Base-by-base conservation (phyloP, 116 monocot genomes). In the Dioscorea cayenensis region DNA sequence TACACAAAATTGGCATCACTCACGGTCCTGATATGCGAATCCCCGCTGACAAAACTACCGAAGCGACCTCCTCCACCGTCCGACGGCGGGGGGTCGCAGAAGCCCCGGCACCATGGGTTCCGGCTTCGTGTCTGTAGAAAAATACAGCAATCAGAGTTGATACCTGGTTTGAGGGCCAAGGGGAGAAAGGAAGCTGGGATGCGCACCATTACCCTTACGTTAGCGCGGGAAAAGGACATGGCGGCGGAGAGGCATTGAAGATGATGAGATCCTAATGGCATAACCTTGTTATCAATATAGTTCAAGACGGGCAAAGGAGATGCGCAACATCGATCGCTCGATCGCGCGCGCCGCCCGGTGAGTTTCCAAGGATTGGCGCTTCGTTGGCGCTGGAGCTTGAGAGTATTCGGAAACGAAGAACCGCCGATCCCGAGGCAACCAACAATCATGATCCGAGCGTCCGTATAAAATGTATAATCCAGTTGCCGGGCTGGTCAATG, bases 21-120 rank as follows among this genome's bases (percentile, higher is more conserved):
- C 17, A 69, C 52, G 69, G 69, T 19, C 50, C 49, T 13, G 51
- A 52, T 8, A 28, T 69, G 51, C 17, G 69, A 69, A 28, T 69
- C 69, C 51, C 69, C 69, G 69, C 51, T 69, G 27, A 69, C 69
- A 3, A 69, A 52, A 22, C 23, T 12, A 22, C 52, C 20, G 49
- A 1, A 1, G 14, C 43, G 43, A 8, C 43, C 43, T 43, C 43
- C 43, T 43, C 67, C 49, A 3, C 67, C 67, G 7, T 43, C 67
- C 20, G 67, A 48, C 20, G 48, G 69, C 51, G 7, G 69, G 5
- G 55, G 22, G 69, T 69, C 69, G 69, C 69, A 69, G 52, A 52
- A 69, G 28, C 69, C 69, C 18, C 69, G 69, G 51, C 51, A 28
- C 69, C 51, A 52, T 28, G 51, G 11, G 7, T 49, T 50, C 16